Percentiles rank a stretch among this genome's conserved stretches.
Conservation (phyloP, 176 grass and related monocot species). For the Pharus latifolius region DNA sequence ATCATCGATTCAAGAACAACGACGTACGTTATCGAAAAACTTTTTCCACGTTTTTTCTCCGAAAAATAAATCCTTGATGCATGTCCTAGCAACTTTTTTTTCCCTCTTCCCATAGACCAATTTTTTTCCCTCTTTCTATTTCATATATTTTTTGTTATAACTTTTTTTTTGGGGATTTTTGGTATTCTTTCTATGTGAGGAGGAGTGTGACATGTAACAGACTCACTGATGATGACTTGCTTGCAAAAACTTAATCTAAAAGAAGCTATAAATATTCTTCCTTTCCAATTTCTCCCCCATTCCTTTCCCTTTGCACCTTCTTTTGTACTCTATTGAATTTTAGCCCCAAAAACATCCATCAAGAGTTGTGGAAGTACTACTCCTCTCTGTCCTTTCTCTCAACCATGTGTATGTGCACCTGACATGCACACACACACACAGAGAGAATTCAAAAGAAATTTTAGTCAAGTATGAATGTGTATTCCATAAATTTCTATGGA, state of each 20-base stretch:
- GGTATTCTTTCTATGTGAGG: constrained; percentile 2
- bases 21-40: constrained; percentile 18
- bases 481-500: no score
- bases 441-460: background rate
- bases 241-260: constrained; percentile 34
- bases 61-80: background rate
- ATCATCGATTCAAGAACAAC: constrained; percentile 45
- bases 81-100: background rate
- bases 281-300: constrained; percentile 29
- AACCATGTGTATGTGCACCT: background rate
- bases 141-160: background rate
- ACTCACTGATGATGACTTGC: constrained; percentile 20
- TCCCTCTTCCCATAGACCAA: background rate
- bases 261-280: constrained; percentile 49
- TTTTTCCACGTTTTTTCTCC: background rate
- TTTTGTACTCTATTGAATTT: constrained; percentile 22
- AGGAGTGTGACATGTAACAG: constrained; percentile 39
- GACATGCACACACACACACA: background rate
- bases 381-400: background rate
- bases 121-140: background rate
- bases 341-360: constrained; percentile 18
- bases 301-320: constrained; percentile 33
- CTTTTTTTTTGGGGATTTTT: constrained; percentile 18
- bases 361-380: constrained; percentile 6
- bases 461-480: background rate